Percentiles rank a stretch among this genome's conserved stretches.
Conservation (phyloP, 169 alveolate genomes). For the Cytauxzoon felis region DNA sequence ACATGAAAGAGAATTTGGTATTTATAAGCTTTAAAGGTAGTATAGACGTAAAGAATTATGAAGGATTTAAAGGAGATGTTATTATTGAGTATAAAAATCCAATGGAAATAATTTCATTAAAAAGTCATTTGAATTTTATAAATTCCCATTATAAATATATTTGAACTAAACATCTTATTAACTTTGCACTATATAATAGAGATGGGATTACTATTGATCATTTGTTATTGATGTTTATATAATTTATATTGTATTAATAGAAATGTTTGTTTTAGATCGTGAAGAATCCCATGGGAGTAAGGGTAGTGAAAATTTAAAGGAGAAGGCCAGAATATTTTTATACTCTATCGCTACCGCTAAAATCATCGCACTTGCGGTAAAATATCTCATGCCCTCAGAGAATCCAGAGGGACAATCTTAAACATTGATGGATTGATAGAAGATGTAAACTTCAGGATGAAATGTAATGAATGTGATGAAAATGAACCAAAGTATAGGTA, state of each 20-base stretch:
- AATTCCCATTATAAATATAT: too few relatives aligned
- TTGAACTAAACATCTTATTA: too few relatives aligned
- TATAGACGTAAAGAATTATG: too few relatives aligned
- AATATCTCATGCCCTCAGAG: background rate
- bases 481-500: conserved; percentile 28
- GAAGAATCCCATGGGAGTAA: conserved; percentile 29
- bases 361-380: conserved; percentile 6
- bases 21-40: too few relatives aligned
- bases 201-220: background rate
- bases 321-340: conserved; percentile 50
- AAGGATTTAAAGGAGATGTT: too few relatives aligned
- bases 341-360: conserved; percentile 45
- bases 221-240: background rate
- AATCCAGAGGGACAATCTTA: background rate
- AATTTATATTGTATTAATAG: background rate
- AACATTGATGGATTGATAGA: background rate
- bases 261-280: conserved; percentile 30
- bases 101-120: too few relatives aligned
- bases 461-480: conserved; percentile 36
- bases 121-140: too few relatives aligned
- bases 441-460: background rate
- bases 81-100: too few relatives aligned
- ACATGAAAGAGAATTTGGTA: too few relatives aligned
- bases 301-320: conserved; percentile 13
- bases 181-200: background rate